phyloP scores from a whole-genome alignment of 1,284 basidiomycete genomes.

The Laetiporus sulphureus region DNA sequence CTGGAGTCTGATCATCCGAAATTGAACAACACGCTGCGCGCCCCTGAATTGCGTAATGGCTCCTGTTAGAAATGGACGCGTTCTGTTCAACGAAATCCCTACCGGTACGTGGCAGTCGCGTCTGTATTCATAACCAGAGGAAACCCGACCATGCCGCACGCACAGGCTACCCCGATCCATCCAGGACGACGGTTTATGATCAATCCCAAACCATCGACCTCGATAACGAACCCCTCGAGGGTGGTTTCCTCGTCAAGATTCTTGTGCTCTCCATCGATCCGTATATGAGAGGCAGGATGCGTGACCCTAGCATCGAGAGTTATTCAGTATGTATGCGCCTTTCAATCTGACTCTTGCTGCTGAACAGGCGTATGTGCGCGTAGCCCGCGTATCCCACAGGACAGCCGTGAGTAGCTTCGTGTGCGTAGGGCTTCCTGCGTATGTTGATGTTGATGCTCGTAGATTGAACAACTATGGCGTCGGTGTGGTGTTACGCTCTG shows the following conservation, averaged over 20 bases:
- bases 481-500: conserved; percentile 37
- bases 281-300: conserved; percentile 36
- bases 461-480: conserved; percentile 26
- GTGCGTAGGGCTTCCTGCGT: no score
- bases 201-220: conserved; percentile 41
- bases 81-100: conserved; percentile 15
- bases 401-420: conserved; percentile 8
- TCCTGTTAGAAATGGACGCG: conserved; percentile 14
- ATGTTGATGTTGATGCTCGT: no score
- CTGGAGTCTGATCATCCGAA: no score
- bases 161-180: conserved; percentile 33
- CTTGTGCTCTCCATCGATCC: conserved; percentile 43
- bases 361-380: not conserved
- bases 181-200: conserved; percentile 43
- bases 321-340: conserved; percentile 6
- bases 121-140: conserved; percentile 4
- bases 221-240: conserved; percentile 40
- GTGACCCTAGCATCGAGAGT: conserved; percentile 13
- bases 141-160: conserved; percentile 12
- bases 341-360: not conserved
- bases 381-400: conserved; percentile 10
- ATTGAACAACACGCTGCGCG: no score
- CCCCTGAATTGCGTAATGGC: conserved; percentile 8
- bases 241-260: conserved; percentile 44
- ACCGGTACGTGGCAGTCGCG: conserved; percentile 17